Percentiles rank a stretch among this genome's conserved stretches.
Conservation (phyloP, 169 alveolate genomes). For the Plasmodium sp. region DNA sequence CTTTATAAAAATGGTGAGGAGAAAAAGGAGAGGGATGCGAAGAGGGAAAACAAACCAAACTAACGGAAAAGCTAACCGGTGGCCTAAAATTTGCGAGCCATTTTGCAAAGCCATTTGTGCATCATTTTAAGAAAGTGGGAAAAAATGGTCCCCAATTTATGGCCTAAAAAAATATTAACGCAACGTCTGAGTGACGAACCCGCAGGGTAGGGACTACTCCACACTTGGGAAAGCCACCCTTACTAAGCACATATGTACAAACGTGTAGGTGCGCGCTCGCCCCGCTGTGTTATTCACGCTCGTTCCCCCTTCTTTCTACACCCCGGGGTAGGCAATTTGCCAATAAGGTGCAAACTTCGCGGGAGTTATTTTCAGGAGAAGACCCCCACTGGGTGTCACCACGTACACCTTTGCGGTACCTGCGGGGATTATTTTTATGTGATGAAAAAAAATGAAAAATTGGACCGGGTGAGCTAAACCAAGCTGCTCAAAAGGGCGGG, state of each 20-base stretch:
- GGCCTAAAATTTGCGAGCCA: neutral
- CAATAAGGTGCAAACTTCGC: neutral
- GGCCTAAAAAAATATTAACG: neutral
- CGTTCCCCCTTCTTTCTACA: neutral
- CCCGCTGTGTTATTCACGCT: neutral
- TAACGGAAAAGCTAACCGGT: neutral
- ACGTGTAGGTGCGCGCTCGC: neutral
- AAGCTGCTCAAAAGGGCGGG: neutral
- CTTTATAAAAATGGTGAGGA: neutral
- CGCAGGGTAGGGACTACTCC: neutral
- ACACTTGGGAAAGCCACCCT: neutral
- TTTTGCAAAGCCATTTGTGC: neutral
- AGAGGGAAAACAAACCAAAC: neutral
- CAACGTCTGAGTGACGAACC: neutral
- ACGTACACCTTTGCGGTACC: neutral
- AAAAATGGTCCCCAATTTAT: neutral
- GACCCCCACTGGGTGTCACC: neutral
- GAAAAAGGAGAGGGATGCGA: neutral
- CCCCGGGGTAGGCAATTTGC: neutral
- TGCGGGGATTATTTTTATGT: neutral
- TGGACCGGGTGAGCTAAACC: neutral
- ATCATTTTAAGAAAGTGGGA: neutral
- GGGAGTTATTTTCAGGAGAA: neutral
- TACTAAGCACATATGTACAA: neutral
- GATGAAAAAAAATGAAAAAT: neutral